Evolutionary conservation across 768 basidiomycete genomes (phyloP).

Genomic region (Tricholoma furcatifolium): DNA sequence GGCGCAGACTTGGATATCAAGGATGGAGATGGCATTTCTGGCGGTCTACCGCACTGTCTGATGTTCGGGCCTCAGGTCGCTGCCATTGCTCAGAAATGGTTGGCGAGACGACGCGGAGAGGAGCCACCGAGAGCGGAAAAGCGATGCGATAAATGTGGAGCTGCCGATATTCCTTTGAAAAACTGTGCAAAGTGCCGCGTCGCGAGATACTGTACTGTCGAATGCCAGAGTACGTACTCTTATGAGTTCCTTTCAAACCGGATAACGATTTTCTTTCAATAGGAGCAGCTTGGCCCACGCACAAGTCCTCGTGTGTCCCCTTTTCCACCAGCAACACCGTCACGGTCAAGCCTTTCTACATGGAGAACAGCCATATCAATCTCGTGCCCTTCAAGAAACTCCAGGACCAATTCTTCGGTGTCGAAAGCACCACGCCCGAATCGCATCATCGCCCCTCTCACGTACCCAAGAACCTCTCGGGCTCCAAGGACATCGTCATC

Average conservation of each 20-base stretch:
- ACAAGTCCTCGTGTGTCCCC: constrained; percentile 46
- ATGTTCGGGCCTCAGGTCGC: constrained; percentile 42
- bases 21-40: constrained; percentile 35
- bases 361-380: not conserved
- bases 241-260: not conserved
- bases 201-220: constrained; percentile 50
- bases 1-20: constrained; percentile 42
- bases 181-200: constrained; percentile 44
- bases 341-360: constrained; percentile 45
- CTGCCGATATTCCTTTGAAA: constrained; percentile 29
- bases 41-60: constrained; percentile 29
- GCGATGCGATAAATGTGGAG: constrained; percentile 39
- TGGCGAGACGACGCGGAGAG: constrained; percentile 44
- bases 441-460: constrained; percentile 22
- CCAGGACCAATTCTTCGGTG: constrained; percentile 25
- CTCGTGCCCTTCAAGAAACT: constrained; percentile 26
- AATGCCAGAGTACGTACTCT: constrained; percentile 49
- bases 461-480: constrained; percentile 18
- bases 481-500: constrained; percentile 44
- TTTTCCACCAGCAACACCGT: constrained; percentile 44
- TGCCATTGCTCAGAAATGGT: constrained; percentile 44
- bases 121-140: constrained; percentile 42
- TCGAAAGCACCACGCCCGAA: constrained; percentile 22
- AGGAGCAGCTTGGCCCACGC: constrained; percentile 48
- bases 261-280: not conserved